Conservation (phyloP, 371 early-diverging fungal genomes). For the Funneliformis caledonium region DNA sequence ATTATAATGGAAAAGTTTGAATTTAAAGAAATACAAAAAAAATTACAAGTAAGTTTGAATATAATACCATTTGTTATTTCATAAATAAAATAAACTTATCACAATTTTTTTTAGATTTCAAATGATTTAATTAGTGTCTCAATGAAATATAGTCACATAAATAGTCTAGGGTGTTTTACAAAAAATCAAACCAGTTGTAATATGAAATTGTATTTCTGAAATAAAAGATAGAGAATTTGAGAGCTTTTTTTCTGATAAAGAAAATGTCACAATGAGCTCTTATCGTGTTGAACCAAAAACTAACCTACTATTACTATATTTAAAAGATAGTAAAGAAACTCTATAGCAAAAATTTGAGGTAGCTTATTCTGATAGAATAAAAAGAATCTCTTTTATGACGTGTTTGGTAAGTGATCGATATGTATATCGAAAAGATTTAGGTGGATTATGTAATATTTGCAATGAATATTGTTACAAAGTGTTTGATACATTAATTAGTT, state of each 20-base stretch:
- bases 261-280: conserved; percentile 4
- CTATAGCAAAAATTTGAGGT: neutral
- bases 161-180: neutral
- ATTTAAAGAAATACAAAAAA: neutral
- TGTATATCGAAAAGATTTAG: neutral
- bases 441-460: neutral
- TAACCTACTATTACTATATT: neutral
- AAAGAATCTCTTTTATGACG: neutral
- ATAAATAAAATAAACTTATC: neutral
- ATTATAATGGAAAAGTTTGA: neutral
- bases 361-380: neutral
- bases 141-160: neutral
- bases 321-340: neutral
- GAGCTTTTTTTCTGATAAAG: neutral
- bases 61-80: neutral
- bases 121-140: neutral
- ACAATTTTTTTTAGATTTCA: neutral
- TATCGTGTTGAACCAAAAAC: neutral
- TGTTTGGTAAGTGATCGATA: neutral
- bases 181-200: neutral
- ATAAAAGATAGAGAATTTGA: neutral
- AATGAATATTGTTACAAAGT: neutral
- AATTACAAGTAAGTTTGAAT: neutral
- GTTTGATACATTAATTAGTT: neutral
- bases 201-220: neutral